Evolutionary conservation across 306 rosid species (phyloP), one percentile per base, ranked within the genome.

Genomic region (Rosa lucieae): DNA sequence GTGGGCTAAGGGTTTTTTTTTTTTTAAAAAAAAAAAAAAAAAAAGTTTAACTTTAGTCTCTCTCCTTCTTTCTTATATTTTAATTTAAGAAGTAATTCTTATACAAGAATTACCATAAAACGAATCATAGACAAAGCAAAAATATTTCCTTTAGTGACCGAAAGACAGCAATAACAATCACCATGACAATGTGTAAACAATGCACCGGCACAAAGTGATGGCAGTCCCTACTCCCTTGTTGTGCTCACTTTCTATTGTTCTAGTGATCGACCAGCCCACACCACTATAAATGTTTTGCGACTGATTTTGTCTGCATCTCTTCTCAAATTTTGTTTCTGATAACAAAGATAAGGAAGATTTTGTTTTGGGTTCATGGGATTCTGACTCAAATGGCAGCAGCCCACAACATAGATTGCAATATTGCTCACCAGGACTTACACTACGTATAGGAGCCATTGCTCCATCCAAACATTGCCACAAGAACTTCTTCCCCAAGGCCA

Each of bases 391-490:
- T n/a, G 71, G 72, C 69, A 70, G 43, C 61, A 77, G 37, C 61
- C 68, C 59, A 69, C 47, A 12, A 63, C 1, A 44, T 47, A 78
- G 78, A 14, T 52, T 70, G 72, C 58, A 7, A 71, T 32, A 63
- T 63, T 77, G 66, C 74, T 73, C 63, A 29, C 72, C 53, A 23
- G 83, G 83, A 79, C 59, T 61, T 13, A 78, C 78, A 79, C 81
- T 75, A 69, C 1, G 14, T 21, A 10, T 23, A 29, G 5, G 37
- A 29, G 67, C 78, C 78, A 12, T 42, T 74, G 17, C 11, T 42
- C 20, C 20, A 37, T 49, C 72, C 32, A 18, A 53, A 52, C 35
- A 10, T 44, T 10, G 32, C n/a, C 75, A 63, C 67, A 15, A 8
- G 15, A 6, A 51, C 67, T 29, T 63, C 43, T 12, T 26, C 18